Evolutionary conservation across 108 stramenopile species (phyloP).

Genomic region (Pelagomonas calceolata): DNA sequence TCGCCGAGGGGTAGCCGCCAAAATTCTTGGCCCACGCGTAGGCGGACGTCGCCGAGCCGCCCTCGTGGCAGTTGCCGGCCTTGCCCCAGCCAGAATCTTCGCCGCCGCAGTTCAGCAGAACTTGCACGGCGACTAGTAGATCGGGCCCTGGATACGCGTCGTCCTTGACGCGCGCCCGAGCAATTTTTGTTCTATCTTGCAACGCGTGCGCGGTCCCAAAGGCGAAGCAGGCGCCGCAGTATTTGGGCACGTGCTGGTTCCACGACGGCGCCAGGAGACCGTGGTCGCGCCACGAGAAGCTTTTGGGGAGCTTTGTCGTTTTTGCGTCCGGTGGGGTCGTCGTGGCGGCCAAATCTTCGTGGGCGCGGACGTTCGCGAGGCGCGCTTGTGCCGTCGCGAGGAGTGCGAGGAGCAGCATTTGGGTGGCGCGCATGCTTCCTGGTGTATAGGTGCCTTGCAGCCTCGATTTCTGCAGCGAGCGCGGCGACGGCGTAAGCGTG

Average conservation of each 20-base stretch:
- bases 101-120: slow-evolving; percentile 24
- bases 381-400: too few species aligned
- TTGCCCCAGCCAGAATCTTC: slow-evolving; percentile 17
- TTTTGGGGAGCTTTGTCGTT: slow-evolving; percentile 1
- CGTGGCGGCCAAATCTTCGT: too few species aligned
- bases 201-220: slow-evolving; percentile 15
- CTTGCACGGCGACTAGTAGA: slow-evolving; percentile 18
- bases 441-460: too few species aligned
- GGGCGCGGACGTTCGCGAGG: too few species aligned
- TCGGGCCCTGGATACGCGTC: slow-evolving; percentile 7
- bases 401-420: too few species aligned
- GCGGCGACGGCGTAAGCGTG: too few species aligned
- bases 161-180: not conserved
- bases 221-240: slow-evolving; percentile 27
- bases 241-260: slow-evolving; percentile 17
- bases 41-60: not conserved
- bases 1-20: slow-evolving; percentile 11
- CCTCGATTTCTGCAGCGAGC: too few species aligned
- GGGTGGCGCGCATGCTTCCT: too few species aligned
- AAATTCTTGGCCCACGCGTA: not conserved
- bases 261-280: not conserved
- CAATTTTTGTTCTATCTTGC: slow-evolving; percentile 20
- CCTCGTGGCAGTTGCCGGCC: slow-evolving; percentile 8
- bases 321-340: too few species aligned
- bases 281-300: slow-evolving; percentile 11